phyloP scores from a whole-genome alignment of 371 early-diverging fungal genomes.

The Dinochytrium kinnereticum region DNA sequence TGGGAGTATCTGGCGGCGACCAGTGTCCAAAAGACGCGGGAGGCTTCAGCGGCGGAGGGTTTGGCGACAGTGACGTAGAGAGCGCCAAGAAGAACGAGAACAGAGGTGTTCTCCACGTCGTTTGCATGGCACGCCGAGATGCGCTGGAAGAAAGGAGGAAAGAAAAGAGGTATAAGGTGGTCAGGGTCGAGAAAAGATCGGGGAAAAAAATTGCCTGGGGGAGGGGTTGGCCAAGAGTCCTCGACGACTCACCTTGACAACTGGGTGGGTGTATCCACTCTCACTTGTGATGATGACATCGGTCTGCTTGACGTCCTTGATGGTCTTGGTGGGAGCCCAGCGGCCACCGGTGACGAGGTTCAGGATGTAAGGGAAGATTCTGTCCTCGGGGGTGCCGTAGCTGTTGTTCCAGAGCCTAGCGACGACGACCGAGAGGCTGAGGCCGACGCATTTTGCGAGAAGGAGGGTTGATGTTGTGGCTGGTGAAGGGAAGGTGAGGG shows the following conservation, averaged over 20 bases:
- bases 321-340: slow-evolving; percentile 23
- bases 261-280: background rate
- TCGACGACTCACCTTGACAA: slow-evolving; percentile 18
- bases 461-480: slow-evolving; percentile 16
- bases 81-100: slow-evolving; percentile 10
- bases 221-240: too few relatives aligned
- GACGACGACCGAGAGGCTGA: background rate
- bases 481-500: background rate
- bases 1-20: slow-evolving; percentile 12
- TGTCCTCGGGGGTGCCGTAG: slow-evolving; percentile 14
- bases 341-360: slow-evolving; percentile 10
- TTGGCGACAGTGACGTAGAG: slow-evolving; percentile 18
- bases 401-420: slow-evolving; percentile 6
- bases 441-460: slow-evolving; percentile 7
- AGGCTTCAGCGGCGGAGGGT: slow-evolving; percentile 1
- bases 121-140: slow-evolving; percentile 11
- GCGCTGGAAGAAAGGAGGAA: too few relatives aligned
- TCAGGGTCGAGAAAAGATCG: too few relatives aligned
- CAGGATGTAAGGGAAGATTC: slow-evolving; percentile 6
- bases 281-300: slow-evolving; percentile 4
- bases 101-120: slow-evolving; percentile 16
- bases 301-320: background rate
- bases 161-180: too few relatives aligned
- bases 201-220: too few relatives aligned
- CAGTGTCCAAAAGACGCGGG: slow-evolving; percentile 5